These are phyloP conservation scores for Trichoderma oligosporum DNA, from an alignment of 2,329 filamentous ascomycete genomes.

Conservation along the genomic window DNA sequence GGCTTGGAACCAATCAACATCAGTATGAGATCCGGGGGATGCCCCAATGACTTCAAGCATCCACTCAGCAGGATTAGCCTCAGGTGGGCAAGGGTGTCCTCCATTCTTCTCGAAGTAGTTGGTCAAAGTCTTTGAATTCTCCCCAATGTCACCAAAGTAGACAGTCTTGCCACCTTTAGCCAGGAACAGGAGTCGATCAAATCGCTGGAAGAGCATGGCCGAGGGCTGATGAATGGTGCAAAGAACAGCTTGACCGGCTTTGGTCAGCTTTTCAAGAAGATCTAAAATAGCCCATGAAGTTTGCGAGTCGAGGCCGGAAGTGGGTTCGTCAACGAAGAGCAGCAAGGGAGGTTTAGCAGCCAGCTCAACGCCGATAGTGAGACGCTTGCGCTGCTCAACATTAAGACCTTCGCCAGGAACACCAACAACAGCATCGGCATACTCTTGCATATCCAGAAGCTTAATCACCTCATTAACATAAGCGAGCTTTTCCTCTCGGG, in stretches of 20 bases:
- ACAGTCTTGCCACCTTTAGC: conserved; percentile 72
- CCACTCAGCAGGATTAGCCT: conserved; percentile 79
- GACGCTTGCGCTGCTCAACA: conserved; percentile 66
- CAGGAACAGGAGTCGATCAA: conserved; percentile 76
- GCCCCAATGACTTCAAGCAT: conserved; percentile 64
- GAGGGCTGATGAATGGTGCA: conserved; percentile 98
- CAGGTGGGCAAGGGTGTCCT: conserved; percentile 58
- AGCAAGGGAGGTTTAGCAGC: conserved; percentile 86
- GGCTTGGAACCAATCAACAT: conserved; percentile 61
- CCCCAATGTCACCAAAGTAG: conserved; percentile 76
- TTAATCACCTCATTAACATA: conserved; percentile 91
- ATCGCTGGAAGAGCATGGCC: conserved; percentile 89
- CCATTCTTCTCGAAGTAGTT: conserved; percentile 75
- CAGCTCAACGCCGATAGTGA: conserved; percentile 94
- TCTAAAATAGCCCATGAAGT: conserved; percentile 90
- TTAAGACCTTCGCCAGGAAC: conserved; percentile 83
- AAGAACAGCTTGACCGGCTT: conserved; percentile 87
- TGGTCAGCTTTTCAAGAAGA: conserved; percentile 82
- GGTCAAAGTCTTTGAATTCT: conserved; percentile 64
- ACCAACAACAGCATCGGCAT: conserved; percentile 86
- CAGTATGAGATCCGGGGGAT: conserved; percentile 58
- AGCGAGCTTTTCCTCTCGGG: conserved; percentile 71
- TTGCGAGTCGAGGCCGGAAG: conserved; percentile 87
- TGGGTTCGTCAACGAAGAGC: conserved; percentile 92
- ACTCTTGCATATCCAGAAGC: conserved; percentile 83